Evolutionary conservation across 2,329 filamentous ascomycete genomes (phyloP).

Genomic region (Calonectria pteridis): DNA sequence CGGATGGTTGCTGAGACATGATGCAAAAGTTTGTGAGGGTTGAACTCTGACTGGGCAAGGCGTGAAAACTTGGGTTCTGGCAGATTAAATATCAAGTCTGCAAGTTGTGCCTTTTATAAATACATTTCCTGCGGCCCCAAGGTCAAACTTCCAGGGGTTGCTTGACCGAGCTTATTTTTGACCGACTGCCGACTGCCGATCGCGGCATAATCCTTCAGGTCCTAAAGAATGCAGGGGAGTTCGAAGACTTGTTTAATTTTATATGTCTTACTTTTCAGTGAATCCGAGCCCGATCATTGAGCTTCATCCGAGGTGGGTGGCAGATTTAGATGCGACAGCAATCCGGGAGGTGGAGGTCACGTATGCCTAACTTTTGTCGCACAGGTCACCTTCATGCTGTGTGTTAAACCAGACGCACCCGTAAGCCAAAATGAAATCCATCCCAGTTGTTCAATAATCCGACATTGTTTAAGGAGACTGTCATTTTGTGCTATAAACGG

Average conservation of each 20-base stretch:
- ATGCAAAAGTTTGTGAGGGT: neutral
- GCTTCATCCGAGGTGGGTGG: neutral
- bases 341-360: too few species aligned
- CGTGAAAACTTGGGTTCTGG: neutral
- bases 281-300: neutral
- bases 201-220: neutral
- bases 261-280: accelerated
- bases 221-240: neutral
- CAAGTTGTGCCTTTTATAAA: neutral
- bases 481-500: neutral
- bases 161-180: neutral
- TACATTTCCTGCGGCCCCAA: neutral
- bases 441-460: too few species aligned
- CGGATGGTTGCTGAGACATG: neutral
- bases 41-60: neutral
- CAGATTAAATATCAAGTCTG: neutral
- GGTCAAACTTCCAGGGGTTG: neutral
- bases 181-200: neutral
- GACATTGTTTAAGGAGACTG: neutral
- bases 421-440: too few species aligned
- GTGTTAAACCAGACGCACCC: too few species aligned
- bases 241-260: neutral
- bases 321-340: neutral
- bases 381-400: too few species aligned
- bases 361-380: too few species aligned